These are phyloP conservation scores for Pelagophyceae sp. DNA, from an alignment of 352 stramenopile species.

Conservation along the genomic window DNA sequence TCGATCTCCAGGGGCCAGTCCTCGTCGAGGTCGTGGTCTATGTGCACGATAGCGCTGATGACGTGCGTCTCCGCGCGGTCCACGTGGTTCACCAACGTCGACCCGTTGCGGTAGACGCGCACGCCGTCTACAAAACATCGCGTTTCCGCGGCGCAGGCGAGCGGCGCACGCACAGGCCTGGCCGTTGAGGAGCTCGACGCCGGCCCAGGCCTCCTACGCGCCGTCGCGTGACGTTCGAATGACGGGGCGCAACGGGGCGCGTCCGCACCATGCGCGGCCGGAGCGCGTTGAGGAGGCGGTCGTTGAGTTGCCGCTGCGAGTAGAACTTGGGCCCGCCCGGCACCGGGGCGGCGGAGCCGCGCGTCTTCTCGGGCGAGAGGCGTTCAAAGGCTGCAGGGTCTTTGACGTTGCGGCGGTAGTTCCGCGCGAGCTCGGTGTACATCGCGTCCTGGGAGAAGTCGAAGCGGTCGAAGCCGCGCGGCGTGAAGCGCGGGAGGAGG, in stretches of 20 bases:
- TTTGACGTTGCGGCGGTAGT: background rate
- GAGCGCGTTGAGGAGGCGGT: background rate
- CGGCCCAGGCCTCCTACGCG: slow-evolving; percentile 4
- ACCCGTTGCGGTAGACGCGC: slow-evolving; percentile 6
- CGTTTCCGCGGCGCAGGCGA: no score
- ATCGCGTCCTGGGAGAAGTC: background rate
- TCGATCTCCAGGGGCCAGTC: slow-evolving; percentile 48
- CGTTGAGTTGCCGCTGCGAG: background rate
- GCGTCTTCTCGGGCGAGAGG: background rate
- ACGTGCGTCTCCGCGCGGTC: slow-evolving; percentile 30
- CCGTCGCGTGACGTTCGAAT: no score
- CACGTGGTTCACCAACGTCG: slow-evolving; percentile 28
- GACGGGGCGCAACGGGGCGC: no score
- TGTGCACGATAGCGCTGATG: slow-evolving; percentile 35
- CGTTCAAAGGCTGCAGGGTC: background rate
- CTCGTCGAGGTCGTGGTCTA: slow-evolving; percentile 46
- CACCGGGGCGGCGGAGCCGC: no score
- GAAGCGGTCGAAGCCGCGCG: background rate
- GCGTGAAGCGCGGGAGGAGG: background rate
- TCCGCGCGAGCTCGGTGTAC: background rate
- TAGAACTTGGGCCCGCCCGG: no score
- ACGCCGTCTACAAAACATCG: no score
- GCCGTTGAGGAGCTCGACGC: slow-evolving; percentile 10
- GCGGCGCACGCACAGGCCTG: no score
- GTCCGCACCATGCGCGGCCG: background rate